Evolutionary conservation across 192 early-diverging fungal genomes (phyloP).

Genomic region (Podila epigama): DNA sequence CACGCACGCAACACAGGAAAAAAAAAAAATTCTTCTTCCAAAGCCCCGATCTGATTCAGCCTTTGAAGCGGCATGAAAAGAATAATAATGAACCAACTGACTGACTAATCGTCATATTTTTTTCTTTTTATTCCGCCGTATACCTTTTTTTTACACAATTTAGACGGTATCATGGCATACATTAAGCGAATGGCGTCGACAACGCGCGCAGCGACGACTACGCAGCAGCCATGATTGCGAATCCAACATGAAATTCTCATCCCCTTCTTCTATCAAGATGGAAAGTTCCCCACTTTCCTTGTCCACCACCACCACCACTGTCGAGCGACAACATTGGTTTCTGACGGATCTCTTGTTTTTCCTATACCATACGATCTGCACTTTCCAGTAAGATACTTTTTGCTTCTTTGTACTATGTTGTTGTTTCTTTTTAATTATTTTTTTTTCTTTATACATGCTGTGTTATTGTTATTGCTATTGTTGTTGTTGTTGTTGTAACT

Average conservation of each 20-base stretch:
- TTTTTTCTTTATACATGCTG: conserved; percentile 2
- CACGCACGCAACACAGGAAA: no score
- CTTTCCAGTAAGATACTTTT: conserved; percentile 37
- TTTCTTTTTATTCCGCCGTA: not conserved
- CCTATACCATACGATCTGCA: conserved; percentile 48
- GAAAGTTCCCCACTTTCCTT: no score
- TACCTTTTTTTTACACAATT: not conserved
- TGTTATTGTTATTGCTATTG: not conserved
- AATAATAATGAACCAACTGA: not conserved
- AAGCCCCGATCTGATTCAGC: no score
- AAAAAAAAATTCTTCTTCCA: no score
- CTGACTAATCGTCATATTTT: not conserved
- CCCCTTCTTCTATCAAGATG: no score
- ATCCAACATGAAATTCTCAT: not conserved
- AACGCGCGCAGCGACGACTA: conserved; percentile 5
- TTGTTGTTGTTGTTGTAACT: not conserved
- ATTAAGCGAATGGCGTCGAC: conserved; percentile 44
- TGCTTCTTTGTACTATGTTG: not conserved
- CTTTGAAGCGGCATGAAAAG: no score
- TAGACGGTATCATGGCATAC: conserved; percentile 47
- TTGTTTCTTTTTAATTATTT: not conserved
- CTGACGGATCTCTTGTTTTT: conserved; percentile 49
- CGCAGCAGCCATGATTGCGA: not conserved
- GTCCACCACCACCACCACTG: conserved; percentile 10
- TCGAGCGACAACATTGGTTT: conserved; percentile 37